phyloP scores from a whole-genome alignment of 2,329 filamentous ascomycete species.

The Hysterium pulicare region DNA sequence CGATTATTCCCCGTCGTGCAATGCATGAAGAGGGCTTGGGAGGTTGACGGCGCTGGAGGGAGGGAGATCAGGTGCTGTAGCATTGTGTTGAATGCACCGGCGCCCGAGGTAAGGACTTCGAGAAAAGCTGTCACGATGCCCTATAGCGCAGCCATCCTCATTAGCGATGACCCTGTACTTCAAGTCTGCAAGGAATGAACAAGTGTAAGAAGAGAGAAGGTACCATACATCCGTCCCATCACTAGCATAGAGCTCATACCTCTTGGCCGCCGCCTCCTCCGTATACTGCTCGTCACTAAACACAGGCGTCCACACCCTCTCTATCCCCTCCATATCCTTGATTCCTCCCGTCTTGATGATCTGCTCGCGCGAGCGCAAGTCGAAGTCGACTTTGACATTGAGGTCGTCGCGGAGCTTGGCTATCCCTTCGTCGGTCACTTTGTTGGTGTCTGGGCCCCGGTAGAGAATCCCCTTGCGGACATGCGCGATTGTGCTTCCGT shows the following conservation, averaged over 20 bases:
- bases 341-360: conserved; percentile 44
- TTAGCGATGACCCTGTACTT: too few species aligned
- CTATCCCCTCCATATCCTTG: conserved; percentile 40
- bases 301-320: conserved; percentile 60
- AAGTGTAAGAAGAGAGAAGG: too few species aligned
- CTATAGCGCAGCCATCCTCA: too few species aligned
- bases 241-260: conserved; percentile 59
- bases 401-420: conserved; percentile 40
- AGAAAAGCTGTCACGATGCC: too few species aligned
- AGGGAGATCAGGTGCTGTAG: conserved; percentile 53
- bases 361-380: conserved; percentile 63
- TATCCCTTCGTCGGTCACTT: conserved; percentile 14
- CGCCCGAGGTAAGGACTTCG: conserved; percentile 56
- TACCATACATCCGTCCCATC: conserved; percentile 50
- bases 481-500: conserved; percentile 2
- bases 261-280: conserved; percentile 57
- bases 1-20: conserved; percentile 75
- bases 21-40: conserved; percentile 63
- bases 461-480: conserved; percentile 57
- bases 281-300: conserved; percentile 59
- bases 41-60: conserved; percentile 19
- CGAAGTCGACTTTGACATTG: conserved; percentile 61
- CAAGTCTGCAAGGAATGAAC: too few species aligned
- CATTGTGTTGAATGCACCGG: conserved; percentile 55
- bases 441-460: conserved; percentile 62